Conservation (phyloP, 257 asterid genomes). For the Solanum phureja region DNA sequence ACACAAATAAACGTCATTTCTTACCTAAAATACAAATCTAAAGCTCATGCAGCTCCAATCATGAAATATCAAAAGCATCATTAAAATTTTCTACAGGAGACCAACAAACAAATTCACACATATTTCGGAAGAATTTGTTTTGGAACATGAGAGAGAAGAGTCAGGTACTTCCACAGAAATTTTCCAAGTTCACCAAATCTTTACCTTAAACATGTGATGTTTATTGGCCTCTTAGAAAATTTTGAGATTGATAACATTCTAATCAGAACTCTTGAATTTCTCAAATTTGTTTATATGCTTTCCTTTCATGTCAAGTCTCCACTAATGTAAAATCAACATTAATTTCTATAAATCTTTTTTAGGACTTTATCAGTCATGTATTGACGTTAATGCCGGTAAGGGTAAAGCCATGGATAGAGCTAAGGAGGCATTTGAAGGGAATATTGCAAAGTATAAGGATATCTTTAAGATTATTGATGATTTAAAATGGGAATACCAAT, state of each 20-base stretch:
- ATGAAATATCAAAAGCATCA: background rate
- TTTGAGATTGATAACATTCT: background rate
- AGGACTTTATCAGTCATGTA: background rate
- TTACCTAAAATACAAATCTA: background rate
- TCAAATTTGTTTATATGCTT: background rate
- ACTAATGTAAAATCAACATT: background rate
- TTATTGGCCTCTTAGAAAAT: background rate
- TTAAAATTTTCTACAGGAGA: background rate
- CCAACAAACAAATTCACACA: background rate
- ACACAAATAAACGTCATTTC: background rate
- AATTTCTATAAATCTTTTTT: background rate
- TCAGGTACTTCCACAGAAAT: background rate
- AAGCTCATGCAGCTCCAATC: background rate
- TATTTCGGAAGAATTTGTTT: background rate
- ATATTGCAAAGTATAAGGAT: no score
- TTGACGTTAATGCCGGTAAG: background rate
- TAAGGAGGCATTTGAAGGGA: no score
- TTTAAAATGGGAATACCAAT: no score
- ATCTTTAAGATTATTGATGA: no score
- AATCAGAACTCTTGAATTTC: background rate
- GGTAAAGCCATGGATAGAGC: background rate
- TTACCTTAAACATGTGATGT: background rate
- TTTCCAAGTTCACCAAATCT: background rate
- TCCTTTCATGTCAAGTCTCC: background rate
- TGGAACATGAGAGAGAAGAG: background rate